Evolutionary conservation across 352 stramenopile species (phyloP).

Genomic region (Aphanomyces stellatus): DNA sequence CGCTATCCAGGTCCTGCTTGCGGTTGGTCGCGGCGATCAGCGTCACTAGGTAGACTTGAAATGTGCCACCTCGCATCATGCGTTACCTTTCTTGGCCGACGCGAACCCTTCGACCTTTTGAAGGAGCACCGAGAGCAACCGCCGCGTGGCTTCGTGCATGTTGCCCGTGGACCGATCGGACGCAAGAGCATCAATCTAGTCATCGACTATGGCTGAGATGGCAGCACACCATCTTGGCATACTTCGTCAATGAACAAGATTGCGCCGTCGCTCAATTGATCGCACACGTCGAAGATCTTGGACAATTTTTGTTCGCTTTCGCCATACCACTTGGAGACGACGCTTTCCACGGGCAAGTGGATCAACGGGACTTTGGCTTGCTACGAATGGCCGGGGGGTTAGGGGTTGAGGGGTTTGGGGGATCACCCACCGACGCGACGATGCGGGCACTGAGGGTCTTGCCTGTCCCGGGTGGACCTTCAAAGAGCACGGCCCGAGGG

Average conservation of each 20-base stretch:
- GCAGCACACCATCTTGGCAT: background rate
- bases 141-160: slow-evolving; percentile 90
- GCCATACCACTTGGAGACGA: slow-evolving; percentile 93
- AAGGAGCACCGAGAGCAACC: slow-evolving; percentile 87
- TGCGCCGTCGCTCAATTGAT: slow-evolving; percentile 77
- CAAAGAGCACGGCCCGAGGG: slow-evolving; percentile 86
- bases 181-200: slow-evolving; percentile 84
- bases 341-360: slow-evolving; percentile 89
- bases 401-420: background rate
- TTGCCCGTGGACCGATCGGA: slow-evolving; percentile 76
- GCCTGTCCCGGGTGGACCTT: slow-evolving; percentile 90
- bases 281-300: slow-evolving; percentile 90
- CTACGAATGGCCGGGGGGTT: slow-evolving; percentile 20
- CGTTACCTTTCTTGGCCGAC: slow-evolving; percentile 88
- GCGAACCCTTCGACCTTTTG: slow-evolving; percentile 90
- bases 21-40: slow-evolving; percentile 28
- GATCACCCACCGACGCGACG: slow-evolving; percentile 43
- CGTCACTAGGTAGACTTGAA: background rate
- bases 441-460: slow-evolving; percentile 93
- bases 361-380: slow-evolving; percentile 90
- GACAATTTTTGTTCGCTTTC: slow-evolving; percentile 94
- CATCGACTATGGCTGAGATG: background rate
- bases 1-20: slow-evolving; percentile 89
- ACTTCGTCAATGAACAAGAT: slow-evolving; percentile 95
- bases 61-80: slow-evolving; percentile 25